Base-by-base conservation (phyloP, 2,329 filamentous ascomycete species). In the Talaromyces sp. region DNA sequence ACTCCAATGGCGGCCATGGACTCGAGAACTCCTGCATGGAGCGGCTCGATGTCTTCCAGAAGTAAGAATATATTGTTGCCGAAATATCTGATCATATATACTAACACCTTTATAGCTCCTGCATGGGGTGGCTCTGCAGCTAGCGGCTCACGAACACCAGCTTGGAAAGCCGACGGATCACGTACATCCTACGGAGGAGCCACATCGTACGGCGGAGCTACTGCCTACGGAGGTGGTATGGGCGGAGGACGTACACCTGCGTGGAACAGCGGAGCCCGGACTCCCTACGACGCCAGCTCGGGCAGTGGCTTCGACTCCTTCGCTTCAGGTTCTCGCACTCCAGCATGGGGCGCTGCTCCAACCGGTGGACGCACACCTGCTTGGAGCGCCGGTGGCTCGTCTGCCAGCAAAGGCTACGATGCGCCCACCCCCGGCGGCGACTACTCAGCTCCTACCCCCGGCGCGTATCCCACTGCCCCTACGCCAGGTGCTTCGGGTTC, bases 1-100 rank as follows among this genome's bases (percentile, higher is more conserved):
- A 93, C 89, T 38, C 90, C 88, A 2, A 83, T 87, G 70, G 83
- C 83, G 13, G 77, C 80, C 50, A 77, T 77, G 19, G 82, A 84
- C 6, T 88, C 89, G 31, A 82, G 89, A 59, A 91, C 89, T n/a
- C 89, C 89, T 29, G 88, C 89, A 13, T 92, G 89, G 89, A 88
- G 87, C 55, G 71, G 70, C 55, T 80, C 60, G 19, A 83, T 49
- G 31, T 83, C 77, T n/a, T 72, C 76, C 62, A 73, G 86, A 75
- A 85, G 87, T 89, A 82, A 83, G 86, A 82, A 65, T 59, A 52
- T 27, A 26, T 19, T n/a, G 21, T 54, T 21, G 11, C 49, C 13
- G 35, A 2, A 54, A 46, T n/a, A 43, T 14, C 27, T 13, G 8
- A 5, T 57, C 5, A 51, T 57, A 8, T 4, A 59, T 60, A 49